A percentile compares a stretch with the other conserved stretches of the same genome.
Conservation (phyloP, 495 filamentous ascomycete species). For the Neurospora sp. region DNA sequence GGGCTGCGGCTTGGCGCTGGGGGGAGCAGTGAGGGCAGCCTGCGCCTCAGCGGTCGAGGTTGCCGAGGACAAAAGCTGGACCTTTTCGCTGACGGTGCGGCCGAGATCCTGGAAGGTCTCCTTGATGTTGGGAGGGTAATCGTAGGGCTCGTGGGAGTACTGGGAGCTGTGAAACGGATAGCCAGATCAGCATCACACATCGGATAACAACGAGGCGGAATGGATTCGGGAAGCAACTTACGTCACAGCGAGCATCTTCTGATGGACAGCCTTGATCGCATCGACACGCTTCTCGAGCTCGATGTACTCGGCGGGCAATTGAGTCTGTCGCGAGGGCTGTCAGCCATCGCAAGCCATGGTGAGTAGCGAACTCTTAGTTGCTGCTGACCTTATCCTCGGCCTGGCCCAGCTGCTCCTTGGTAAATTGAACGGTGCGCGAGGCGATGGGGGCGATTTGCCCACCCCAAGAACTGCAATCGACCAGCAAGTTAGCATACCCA, state of each 20-base stretch:
- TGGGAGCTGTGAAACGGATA: constrained; percentile 53
- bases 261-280: constrained; percentile 92
- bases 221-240: constrained; percentile 37
- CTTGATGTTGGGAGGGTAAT: constrained; percentile 98
- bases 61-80: constrained; percentile 75
- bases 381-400: constrained; percentile 76
- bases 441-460: constrained; percentile 75
- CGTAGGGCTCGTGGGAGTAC: constrained; percentile 93
- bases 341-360: constrained; percentile 5
- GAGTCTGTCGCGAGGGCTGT: constrained; percentile 46
- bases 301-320: constrained; percentile 94
- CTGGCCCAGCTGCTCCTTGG: constrained; percentile 93
- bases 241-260: constrained; percentile 95
- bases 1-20: constrained; percentile 86
- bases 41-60: constrained; percentile 84
- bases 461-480: constrained; percentile 30
- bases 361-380: neutral
- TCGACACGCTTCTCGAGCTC: constrained; percentile 98
- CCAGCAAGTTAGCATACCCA: neutral
- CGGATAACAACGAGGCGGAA: neutral
- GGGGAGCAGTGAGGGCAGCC: constrained; percentile 84
- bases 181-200: neutral
- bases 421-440: constrained; percentile 87
- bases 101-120: constrained; percentile 94
- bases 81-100: constrained; percentile 93